Base-by-base conservation (phyloP, 1,284 basidiomycete genomes). In the Wolfiporia cocos region DNA sequence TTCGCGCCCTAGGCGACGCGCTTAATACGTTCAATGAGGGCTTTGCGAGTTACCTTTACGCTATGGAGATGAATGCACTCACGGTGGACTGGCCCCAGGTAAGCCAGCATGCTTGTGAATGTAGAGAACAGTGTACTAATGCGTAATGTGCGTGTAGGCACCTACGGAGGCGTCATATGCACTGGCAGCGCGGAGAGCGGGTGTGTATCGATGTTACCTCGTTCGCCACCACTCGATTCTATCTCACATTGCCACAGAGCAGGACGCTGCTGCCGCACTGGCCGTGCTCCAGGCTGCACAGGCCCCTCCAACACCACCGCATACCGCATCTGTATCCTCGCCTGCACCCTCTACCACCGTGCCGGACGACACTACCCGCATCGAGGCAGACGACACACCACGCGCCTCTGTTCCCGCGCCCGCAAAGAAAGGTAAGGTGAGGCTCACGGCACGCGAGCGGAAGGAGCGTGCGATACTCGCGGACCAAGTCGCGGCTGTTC, bases 51-150 rank as follows among this genome's bases (percentile, higher is more conserved):
- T 94, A 85, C 73, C 65, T 96, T 15, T 94, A 93, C 61, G 82
- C 86, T 9, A 81, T 96, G 76, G 86, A 92, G 60, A 95, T 96
- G 90, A 94, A 95, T 57, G 85, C 91, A 1, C 78, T 94, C 49
- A 93, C 92, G 21, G 83, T 85, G 0, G 92, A 95, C 61, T 96
- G 92, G 92, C 78, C 79, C 0, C 86, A 94, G 73, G 90, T 86
- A 52, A 46, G 75, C 3, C 24, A 21, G 5, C 28, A 32, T 26
- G 30, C 34, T 38, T 28, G 29, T 34, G n/a, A 22, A 3, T 23
- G 14, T 11, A 11, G 11, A n/a, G 20, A 9, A 6, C 17, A 20
- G 18, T 14, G 15, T 12, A 22, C 5, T 34, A 1, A 21, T 35
- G 17, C 28, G 22, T 15, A 17, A 29, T 4, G 15, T 11, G 10